Conservation (phyloP, 768 basidiomycete species). For the Termitomyces sp. region DNA sequence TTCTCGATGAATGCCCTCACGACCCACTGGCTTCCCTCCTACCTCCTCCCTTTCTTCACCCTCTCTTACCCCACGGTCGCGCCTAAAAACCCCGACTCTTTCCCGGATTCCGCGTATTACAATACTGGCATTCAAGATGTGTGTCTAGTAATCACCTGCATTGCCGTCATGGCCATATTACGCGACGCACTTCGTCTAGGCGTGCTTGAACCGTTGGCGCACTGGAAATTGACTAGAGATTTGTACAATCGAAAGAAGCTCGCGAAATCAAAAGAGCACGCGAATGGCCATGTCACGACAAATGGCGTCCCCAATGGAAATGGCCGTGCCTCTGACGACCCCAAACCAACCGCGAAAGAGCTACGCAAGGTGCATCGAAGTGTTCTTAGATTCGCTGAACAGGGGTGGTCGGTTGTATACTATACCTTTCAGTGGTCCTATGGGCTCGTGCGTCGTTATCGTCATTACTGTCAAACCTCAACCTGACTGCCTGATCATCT, state of each 20-base stretch:
- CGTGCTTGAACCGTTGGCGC: constrained; percentile 79
- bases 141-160: constrained; percentile 79
- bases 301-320: constrained; percentile 36
- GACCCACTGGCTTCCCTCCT: constrained; percentile 45
- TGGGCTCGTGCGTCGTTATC: constrained; percentile 71
- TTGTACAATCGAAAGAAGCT: constrained; percentile 31
- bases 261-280: constrained; percentile 24
- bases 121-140: constrained; percentile 70
- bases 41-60: constrained; percentile 65
- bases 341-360: constrained; percentile 38
- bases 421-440: constrained; percentile 72
- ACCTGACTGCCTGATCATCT: constrained; percentile 10
- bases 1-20: constrained; percentile 18
- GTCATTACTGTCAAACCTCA: constrained; percentile 5
- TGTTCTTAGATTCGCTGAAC: constrained; percentile 89
- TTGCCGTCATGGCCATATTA: constrained; percentile 82
- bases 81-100: constrained; percentile 67
- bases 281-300: constrained; percentile 22
- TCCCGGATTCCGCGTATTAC: constrained; percentile 70
- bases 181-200: constrained; percentile 76
- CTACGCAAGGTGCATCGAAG: constrained; percentile 63
- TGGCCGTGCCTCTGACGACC: constrained; percentile 20
- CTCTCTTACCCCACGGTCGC: constrained; percentile 67
- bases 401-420: constrained; percentile 88
- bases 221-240: constrained; percentile 66